phyloP scores from a whole-genome alignment of 2,329 filamentous ascomycete species.

The Aspergillus sp. region DNA sequence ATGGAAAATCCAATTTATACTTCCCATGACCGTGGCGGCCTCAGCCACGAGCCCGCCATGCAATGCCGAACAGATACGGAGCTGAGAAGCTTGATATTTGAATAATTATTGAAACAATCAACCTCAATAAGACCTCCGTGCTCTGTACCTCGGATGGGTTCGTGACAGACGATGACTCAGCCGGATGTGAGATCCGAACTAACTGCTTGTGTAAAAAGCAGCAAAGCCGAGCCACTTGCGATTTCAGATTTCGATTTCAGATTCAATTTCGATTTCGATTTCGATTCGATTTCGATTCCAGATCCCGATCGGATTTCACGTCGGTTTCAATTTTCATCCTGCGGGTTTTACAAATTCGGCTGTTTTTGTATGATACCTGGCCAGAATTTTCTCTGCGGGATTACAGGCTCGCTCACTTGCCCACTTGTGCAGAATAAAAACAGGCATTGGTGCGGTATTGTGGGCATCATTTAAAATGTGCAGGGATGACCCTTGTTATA shows the following conservation, averaged over 20 bases:
- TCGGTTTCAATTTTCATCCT: no score
- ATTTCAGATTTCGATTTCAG: neutral
- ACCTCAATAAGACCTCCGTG: no score
- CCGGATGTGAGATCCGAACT: neutral
- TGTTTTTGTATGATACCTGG: no score
- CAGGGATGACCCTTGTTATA: conserved; percentile 1
- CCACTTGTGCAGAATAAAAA: no score
- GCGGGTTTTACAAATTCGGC: no score
- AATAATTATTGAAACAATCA: no score
- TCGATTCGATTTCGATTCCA: neutral
- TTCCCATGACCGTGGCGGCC: neutral
- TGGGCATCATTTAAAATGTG: neutral
- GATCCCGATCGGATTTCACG: neutral
- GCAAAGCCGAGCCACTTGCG: neutral
- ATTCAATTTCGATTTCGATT: no score
- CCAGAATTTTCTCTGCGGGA: no score
- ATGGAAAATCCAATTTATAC: no score
- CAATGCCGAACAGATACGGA: no score
- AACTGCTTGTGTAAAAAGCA: neutral
- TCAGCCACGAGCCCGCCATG: neutral
- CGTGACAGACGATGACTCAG: neutral
- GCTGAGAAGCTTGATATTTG: no score
- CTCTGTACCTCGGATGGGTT: neutral
- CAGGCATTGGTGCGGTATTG: neutral
- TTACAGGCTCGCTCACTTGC: no score